Evolutionary conservation across 73 alveolate species (phyloP), one percentile per base, ranked within the genome.

Genomic region (Blepharisma stoltei): DNA sequence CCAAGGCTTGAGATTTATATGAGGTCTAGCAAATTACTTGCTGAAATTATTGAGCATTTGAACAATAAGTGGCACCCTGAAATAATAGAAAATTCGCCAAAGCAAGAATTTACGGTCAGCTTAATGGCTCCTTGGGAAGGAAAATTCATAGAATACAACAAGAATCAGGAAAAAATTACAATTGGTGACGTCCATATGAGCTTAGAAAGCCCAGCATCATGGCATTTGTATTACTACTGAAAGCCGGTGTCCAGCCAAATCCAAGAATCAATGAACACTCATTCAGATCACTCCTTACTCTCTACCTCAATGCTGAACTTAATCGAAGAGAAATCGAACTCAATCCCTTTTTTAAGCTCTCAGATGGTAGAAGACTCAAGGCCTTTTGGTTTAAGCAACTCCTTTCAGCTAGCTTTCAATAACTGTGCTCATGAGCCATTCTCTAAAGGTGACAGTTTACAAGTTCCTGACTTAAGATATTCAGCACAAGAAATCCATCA

Each of bases 51-150:
- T 20, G 73, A 60, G 4, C 73, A 60, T 5, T 25, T 60, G 2
- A 60, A 60, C 46, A 60, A 60, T 60, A 60, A 60, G 5, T 60
- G 14, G n/a, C 14, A 60, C 73, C 73, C 73, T 20, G 38, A n/a
- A 8, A 14, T 20, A 14, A 60, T 60, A 8, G 73, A 60, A 25
- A 60, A 60, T 25, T 60, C 73, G 0, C 73, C 14, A 25, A 32
- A 32, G 41, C 46, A n/a, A 18, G 73, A 60, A 25, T 60, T 14
- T 25, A 60, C 73, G 2, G 23, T 60, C 14, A 60, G 46, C 4
- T 25, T 60, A 60, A n/a, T 60, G 14, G 73, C 73, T 8, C 73
- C 37, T 8, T 60, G 73, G 73, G 73, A 60, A 60, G 73, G 73
- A 9, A 60, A 60, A 60, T 38, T 60, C 23, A 60, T 60, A 18